Percentiles rank a stretch among this genome's conserved stretches.
Evolutionary conservation across 805 yeast genomes (phyloP).

Genomic region (Saccharomycopsis fibuligera): DNA sequence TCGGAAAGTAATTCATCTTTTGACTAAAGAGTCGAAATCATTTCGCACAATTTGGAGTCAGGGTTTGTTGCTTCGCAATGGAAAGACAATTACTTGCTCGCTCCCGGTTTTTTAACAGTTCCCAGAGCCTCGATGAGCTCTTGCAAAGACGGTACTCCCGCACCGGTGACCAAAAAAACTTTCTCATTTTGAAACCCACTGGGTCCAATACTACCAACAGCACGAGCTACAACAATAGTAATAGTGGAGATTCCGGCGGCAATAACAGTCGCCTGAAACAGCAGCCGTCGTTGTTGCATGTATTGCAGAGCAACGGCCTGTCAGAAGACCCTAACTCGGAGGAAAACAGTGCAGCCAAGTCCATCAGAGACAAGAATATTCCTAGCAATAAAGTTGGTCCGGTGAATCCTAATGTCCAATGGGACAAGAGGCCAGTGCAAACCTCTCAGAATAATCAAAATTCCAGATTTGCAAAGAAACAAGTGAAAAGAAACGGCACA

Average conservation of each 20-base stretch:
- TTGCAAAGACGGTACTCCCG: constrained; percentile 17
- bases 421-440: not conserved
- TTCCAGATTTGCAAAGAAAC: no score
- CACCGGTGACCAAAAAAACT: constrained; percentile 17
- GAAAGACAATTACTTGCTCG: constrained; percentile 18
- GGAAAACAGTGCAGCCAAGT: not conserved
- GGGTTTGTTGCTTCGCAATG: no score
- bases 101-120: constrained; percentile 17
- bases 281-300: constrained; percentile 5
- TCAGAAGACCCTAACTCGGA: no score
- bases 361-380: not conserved
- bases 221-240: not conserved
- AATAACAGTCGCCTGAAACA: no score
- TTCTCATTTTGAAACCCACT: constrained; percentile 17
- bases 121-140: constrained; percentile 16
- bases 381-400: not conserved
- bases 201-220: constrained; percentile 1
- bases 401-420: not conserved
- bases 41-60: no score
- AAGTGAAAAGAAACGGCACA: no score
- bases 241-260: not conserved
- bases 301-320: not conserved
- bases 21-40: no score
- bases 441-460: not conserved
- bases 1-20: no score